These are phyloP conservation scores for Sclerotinia glacialis DNA, from an alignment of 2,329 filamentous ascomycete species.

Conservation along the genomic window DNA sequence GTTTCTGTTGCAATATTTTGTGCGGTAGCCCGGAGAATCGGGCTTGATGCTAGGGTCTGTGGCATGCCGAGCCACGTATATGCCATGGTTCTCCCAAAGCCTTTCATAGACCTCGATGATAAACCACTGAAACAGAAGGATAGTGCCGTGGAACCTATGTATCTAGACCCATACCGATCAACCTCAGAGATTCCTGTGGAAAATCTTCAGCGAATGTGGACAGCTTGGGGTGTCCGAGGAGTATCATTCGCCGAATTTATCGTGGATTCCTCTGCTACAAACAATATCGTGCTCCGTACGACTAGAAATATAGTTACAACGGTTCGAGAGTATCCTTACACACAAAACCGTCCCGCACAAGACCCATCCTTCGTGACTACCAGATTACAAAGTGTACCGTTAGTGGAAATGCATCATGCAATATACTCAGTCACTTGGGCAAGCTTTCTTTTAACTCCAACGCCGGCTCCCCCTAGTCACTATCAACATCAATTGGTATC, in stretches of 20 bases:
- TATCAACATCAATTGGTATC: conserved; percentile 39
- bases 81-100: conserved; percentile 65
- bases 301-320: conserved; percentile 79
- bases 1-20: conserved; percentile 87
- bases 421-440: conserved; percentile 43
- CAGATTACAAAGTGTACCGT: conserved; percentile 38
- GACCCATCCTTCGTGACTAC: conserved; percentile 27
- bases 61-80: conserved; percentile 84
- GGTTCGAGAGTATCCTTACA: conserved; percentile 49
- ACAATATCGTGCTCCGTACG: conserved; percentile 70
- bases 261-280: conserved; percentile 55
- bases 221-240: conserved; percentile 45
- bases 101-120: conserved; percentile 60
- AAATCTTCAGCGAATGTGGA: conserved; percentile 59
- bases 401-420: conserved; percentile 41
- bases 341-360: conserved; percentile 30
- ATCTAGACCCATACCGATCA: conserved; percentile 76
- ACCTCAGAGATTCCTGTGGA: conserved; percentile 62
- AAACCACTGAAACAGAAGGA: conserved; percentile 42
- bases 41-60: conserved; percentile 73
- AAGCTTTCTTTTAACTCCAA: conserved; percentile 39
- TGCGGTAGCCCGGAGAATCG: conserved; percentile 69
- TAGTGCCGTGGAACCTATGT: conserved; percentile 58
- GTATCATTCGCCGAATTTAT: conserved; percentile 54
- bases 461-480: conserved; percentile 29